These are phyloP conservation scores for Thielaviopsis cerberus DNA, from an alignment of 2,329 filamentous ascomycete species.

Conservation along the genomic window DNA sequence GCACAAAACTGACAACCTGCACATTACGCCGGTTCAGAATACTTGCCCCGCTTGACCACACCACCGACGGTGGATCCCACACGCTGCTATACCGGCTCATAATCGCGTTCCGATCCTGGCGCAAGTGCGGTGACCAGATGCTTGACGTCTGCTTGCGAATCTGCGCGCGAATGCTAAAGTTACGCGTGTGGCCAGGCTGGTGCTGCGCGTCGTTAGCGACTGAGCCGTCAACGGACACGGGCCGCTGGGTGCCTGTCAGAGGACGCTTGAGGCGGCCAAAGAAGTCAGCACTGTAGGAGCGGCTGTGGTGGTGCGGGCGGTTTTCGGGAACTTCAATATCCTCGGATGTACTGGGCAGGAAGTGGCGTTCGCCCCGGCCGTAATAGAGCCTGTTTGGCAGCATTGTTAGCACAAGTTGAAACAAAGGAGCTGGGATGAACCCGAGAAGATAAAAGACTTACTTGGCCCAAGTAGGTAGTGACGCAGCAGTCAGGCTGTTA, in stretches of 20 bases:
- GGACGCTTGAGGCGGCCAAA: slow-evolving; percentile 17
- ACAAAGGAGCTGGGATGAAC: background rate
- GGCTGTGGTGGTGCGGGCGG: slow-evolving; percentile 27
- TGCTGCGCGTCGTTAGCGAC: background rate
- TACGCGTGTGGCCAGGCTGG: slow-evolving; percentile 1
- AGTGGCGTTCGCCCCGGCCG: slow-evolving; percentile 42
- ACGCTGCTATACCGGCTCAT: slow-evolving; percentile 20
- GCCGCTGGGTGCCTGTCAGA: slow-evolving; percentile 27
- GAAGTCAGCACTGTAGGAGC: slow-evolving; percentile 32
- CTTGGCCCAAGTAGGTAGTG: slow-evolving; percentile 37
- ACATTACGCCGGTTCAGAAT: slow-evolving; percentile 49
- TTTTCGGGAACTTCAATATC: slow-evolving; percentile 29
- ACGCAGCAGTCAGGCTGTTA: slow-evolving; percentile 26
- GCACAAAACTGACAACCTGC: slow-evolving; percentile 55
- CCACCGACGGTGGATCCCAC: slow-evolving; percentile 57
- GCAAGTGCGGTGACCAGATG: slow-evolving; percentile 58
- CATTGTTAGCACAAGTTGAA: background rate
- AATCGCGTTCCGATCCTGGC: slow-evolving; percentile 40
- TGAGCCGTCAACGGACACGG: slow-evolving; percentile 13
- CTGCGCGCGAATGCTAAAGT: slow-evolving; percentile 10
- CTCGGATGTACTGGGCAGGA: slow-evolving; percentile 29
- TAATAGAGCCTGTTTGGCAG: slow-evolving; percentile 44
- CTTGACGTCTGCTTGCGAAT: slow-evolving; percentile 33
- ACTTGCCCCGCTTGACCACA: slow-evolving; percentile 42
- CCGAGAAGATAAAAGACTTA: slow-evolving; percentile 15